A percentile compares a stretch with the other conserved stretches of the same genome.
These are phyloP conservation scores for Podaxis sp. DNA, from an alignment of 768 basidiomycete genomes.

Conservation along the genomic window DNA sequence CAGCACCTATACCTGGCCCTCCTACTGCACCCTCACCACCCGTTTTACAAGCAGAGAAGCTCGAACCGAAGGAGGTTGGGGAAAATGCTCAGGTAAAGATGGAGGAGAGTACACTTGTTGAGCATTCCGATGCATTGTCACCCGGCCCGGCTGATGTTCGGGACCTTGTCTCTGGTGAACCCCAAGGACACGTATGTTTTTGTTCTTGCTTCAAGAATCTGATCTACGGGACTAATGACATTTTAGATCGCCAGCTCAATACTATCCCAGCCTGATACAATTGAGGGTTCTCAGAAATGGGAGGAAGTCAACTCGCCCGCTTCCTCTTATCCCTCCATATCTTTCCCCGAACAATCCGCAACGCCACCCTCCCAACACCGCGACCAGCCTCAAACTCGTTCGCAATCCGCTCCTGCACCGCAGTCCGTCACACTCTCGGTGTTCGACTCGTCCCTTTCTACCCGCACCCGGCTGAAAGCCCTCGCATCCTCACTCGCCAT, in stretches of 20 bases:
- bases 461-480: constrained; percentile 63
- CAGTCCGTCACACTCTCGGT: constrained; percentile 61
- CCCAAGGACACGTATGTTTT: background rate
- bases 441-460: constrained; percentile 64
- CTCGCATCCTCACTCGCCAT: constrained; percentile 73
- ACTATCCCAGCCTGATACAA: constrained; percentile 30
- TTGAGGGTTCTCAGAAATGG: constrained; percentile 61
- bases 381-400: constrained; percentile 5
- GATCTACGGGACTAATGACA: background rate
- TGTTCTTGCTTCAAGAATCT: background rate
- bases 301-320: constrained; percentile 62
- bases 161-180: constrained; percentile 13
- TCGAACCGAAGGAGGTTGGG: background rate
- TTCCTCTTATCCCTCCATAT: constrained; percentile 77
- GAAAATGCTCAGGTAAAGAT: background rate
- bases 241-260: constrained; percentile 14
- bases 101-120: background rate
- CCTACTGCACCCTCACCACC: background rate
- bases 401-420: constrained; percentile 19
- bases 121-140: constrained; percentile 9
- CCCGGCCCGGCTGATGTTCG: constrained; percentile 36
- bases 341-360: constrained; percentile 61
- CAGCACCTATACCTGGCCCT: background rate
- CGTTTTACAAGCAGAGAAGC: background rate
- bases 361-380: constrained; percentile 39